Percentiles rank a stretch among this genome's conserved stretches.
Evolutionary conservation across 2,329 filamentous ascomycete species (phyloP).

Genomic region (Chaetothyriales sp.): DNA sequence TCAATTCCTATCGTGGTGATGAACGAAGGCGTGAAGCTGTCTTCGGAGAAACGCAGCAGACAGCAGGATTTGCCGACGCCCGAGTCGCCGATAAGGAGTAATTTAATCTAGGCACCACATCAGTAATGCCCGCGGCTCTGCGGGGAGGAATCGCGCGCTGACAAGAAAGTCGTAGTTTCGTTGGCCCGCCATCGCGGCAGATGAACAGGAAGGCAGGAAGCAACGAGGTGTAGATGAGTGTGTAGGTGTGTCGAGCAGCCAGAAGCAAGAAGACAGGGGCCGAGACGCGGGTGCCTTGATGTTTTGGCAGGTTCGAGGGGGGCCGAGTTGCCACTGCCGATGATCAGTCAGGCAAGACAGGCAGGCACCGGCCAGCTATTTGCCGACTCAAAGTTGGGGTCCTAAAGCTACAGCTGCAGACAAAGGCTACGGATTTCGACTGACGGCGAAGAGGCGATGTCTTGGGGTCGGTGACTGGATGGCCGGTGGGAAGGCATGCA

Average conservation of each 20-base stretch:
- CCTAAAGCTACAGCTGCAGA: background rate
- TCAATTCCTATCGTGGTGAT: conserved; percentile 99
- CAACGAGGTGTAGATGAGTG: background rate
- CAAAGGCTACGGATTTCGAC: background rate
- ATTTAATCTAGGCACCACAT: conserved; percentile 59
- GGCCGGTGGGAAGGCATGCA: background rate
- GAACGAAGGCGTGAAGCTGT: conserved; percentile 94
- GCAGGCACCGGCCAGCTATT: background rate
- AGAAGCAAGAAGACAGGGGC: conserved; percentile 25
- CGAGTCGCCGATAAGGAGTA: conserved; percentile 90
- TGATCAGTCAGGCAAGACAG: background rate
- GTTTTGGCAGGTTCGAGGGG: background rate
- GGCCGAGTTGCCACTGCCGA: background rate
- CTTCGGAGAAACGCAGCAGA: conserved; percentile 89
- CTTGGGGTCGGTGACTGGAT: background rate
- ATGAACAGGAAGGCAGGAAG: background rate
- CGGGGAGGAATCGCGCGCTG: conserved; percentile 29
- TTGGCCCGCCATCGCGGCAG: conserved; percentile 67
- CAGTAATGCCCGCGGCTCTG: conserved; percentile 1
- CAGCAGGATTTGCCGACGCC: conserved; percentile 97
- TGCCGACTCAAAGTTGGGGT: background rate
- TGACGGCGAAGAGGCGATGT: background rate
- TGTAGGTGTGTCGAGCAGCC: conserved; percentile 24
- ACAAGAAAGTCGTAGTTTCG: conserved; percentile 99
- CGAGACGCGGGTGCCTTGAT: background rate